Evolutionary conservation across 2,329 filamentous ascomycete species (phyloP), one percentile per base, ranked within the genome.

Genomic region (Colletotrichum trifolii): DNA sequence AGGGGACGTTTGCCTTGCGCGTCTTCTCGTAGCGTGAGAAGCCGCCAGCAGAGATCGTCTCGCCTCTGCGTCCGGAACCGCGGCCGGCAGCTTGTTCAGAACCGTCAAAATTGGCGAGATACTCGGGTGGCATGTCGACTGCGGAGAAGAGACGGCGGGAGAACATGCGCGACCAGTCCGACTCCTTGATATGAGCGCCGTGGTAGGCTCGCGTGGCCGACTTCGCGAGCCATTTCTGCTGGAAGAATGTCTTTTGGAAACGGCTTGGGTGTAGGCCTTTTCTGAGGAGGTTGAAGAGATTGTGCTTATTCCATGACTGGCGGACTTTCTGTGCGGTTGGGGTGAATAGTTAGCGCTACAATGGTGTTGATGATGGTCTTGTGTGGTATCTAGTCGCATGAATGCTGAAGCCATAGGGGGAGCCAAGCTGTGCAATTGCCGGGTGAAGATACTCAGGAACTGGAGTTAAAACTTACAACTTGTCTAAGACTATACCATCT

Each of bases 181-280:
- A 89, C 82, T 99, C 96, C 69, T 90, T 89, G 71, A 99, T 90
- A 75, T 97, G 93, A 76, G 97, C 95, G 78, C 95, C 96, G 81
- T 99, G 96, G 79, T 98, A 99, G 68, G 86, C 89, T 70, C 96
- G 90, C 46, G 93, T 88, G 69, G 89, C 78, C 25, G 94, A 89
- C 80, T 99, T 99, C 73, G 95, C 92, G 2, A 81, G 79, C 95
- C 95, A 99, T 90, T 99, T 99, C 81, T 98, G 95, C 84, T 98
- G 95, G 86, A 97, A 99, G 81, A 96, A 96, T 48, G 94, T 97
- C 67, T 81, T 79, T 54, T 71, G 71, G 13, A 75, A 73, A 17
- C 69, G 73, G 64, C 81, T 78, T 13, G 71, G 74, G 15, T 85
- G 86, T 2, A 77, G 73, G 47, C 73, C 79, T 39, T 87, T 73